Evolutionary conservation across 495 filamentous ascomycete genomes (phyloP).

Genomic region (Hyaloscypha variabilis): DNA sequence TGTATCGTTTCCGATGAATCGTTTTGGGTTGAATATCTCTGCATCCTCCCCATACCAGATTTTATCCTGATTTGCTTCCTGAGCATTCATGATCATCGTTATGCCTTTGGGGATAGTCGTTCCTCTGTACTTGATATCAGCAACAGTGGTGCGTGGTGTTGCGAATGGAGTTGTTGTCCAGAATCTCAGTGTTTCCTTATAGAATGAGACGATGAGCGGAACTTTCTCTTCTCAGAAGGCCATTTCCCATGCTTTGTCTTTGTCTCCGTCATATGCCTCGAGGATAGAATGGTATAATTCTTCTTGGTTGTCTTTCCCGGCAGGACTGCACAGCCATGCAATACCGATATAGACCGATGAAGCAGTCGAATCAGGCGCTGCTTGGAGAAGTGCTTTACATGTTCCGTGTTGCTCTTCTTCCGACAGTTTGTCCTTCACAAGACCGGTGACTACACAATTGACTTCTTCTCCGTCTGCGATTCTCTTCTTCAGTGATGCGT

Average conservation of each 20-base stretch:
- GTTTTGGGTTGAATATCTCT: conserved; percentile 9
- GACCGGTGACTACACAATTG: conserved; percentile 8
- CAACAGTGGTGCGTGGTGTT: conserved; percentile 11
- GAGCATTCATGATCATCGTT: conserved; percentile 18
- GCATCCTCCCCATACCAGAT: conserved; percentile 14
- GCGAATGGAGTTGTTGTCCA: conserved; percentile 16
- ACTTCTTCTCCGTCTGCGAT: conserved; percentile 13
- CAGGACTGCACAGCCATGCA: conserved; percentile 15
- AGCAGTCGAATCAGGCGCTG: conserved; percentile 14
- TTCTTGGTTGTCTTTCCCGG: conserved; percentile 8
- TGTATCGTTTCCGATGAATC: conserved; percentile 6
- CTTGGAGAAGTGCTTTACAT: conserved; percentile 16
- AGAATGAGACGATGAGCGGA: conserved; percentile 1
- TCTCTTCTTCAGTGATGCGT: conserved; percentile 5
- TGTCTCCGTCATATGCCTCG: conserved; percentile 5
- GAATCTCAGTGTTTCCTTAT: conserved; percentile 17
- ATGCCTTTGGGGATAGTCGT: conserved; percentile 17
- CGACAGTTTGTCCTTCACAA: conserved; percentile 10
- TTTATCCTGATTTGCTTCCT: conserved; percentile 13
- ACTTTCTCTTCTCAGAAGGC: conserved; percentile 17
- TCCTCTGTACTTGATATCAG: conserved; percentile 3
- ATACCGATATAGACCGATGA: conserved; percentile 2
- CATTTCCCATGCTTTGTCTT: conserved; percentile 20
- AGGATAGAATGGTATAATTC: conserved; percentile 12
- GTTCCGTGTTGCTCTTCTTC: conserved; percentile 1